Conservation (phyloP, 2,329 filamentous ascomycete genomes). For the Colletotrichum horii region DNA sequence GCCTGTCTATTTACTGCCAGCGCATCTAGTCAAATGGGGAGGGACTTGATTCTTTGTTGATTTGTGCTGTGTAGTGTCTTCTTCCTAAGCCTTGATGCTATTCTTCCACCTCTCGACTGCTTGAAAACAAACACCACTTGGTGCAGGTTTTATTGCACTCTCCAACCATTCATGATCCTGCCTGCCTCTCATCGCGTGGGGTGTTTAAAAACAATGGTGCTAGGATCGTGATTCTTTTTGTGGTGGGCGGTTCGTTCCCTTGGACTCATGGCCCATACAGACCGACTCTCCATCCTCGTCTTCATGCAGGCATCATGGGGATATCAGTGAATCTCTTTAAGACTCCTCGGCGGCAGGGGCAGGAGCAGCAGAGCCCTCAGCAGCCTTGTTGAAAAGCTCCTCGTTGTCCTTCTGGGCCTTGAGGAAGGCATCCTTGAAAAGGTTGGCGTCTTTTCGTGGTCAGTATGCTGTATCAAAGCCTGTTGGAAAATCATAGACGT, state of each 20-base stretch:
- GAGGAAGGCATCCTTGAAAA: conserved; percentile 97
- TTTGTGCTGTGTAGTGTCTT: conserved; percentile 19
- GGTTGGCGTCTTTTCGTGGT: conserved; percentile 79
- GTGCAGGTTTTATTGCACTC: conserved; percentile 21
- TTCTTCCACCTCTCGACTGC: conserved; percentile 9
- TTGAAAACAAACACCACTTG: conserved; percentile 20
- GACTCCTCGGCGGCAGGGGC: conserved; percentile 25
- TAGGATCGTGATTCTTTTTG: conserved; percentile 11
- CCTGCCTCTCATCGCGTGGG: conserved; percentile 2
- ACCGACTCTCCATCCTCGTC: neutral
- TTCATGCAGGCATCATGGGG: neutral
- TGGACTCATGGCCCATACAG: neutral
- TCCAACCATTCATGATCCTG: conserved; percentile 5
- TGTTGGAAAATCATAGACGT: conserved; percentile 43
- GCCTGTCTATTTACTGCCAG: conserved; percentile 6
- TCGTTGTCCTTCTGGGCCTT: conserved; percentile 98
- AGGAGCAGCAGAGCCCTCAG: conserved; percentile 28
- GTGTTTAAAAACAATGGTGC: conserved; percentile 16
- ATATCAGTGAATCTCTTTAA: neutral
- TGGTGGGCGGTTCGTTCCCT: neutral
- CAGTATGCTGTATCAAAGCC: conserved; percentile 22
- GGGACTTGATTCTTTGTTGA: conserved; percentile 13
- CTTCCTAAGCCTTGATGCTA: conserved; percentile 21
- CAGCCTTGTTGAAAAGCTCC: conserved; percentile 71
- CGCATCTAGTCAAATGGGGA: conserved; percentile 10